A percentile compares a stretch with the other conserved stretches of the same genome.
These are phyloP conservation scores for Plenodomus biglobosus DNA, from an alignment of 2,329 filamentous ascomycete species.

Conservation along the genomic window DNA sequence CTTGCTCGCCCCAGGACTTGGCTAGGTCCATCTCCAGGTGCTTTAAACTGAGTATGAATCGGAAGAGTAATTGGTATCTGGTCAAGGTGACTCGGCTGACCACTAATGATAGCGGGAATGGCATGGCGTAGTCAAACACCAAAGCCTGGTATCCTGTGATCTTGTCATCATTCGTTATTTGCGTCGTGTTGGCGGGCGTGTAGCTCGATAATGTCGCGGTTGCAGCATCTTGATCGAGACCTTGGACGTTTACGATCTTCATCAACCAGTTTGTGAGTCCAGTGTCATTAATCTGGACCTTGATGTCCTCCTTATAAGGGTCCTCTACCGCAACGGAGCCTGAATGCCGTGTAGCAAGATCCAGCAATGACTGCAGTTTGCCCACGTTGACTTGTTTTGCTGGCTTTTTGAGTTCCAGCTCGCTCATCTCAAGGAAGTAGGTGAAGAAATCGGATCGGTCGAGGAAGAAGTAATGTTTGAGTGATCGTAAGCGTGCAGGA, in stretches of 20 bases:
- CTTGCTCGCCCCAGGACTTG: constrained; percentile 87
- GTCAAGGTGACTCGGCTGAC: constrained; percentile 97
- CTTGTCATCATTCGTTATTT: constrained; percentile 74
- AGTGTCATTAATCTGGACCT: constrained; percentile 94
- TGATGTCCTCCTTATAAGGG: constrained; percentile 97
- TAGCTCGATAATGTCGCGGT: constrained; percentile 67
- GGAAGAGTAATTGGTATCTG: constrained; percentile 93
- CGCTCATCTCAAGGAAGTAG: constrained; percentile 90
- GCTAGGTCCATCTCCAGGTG: constrained; percentile 87
- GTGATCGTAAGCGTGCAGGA: constrained; percentile 79
- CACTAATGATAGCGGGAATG: constrained; percentile 92
- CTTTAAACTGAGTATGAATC: constrained; percentile 85
- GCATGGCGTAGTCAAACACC: constrained; percentile 90
- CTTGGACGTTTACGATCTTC: constrained; percentile 94
- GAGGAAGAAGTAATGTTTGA: constrained; percentile 99
- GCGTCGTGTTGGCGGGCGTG: constrained; percentile 61
- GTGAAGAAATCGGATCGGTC: constrained; percentile 98
- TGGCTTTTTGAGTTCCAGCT: constrained; percentile 86
- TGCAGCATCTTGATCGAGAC: constrained; percentile 79
- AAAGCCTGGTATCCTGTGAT: constrained; percentile 89
- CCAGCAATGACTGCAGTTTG: constrained; percentile 93
- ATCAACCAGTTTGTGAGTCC: constrained; percentile 92
- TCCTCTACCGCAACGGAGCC: constrained; percentile 92
- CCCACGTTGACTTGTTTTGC: constrained; percentile 85
- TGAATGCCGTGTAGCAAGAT: constrained; percentile 92